Evolutionary conservation across 306 rosid species (phyloP), one percentile per base, ranked within the genome.

Genomic region (Alnus glutinosa): DNA sequence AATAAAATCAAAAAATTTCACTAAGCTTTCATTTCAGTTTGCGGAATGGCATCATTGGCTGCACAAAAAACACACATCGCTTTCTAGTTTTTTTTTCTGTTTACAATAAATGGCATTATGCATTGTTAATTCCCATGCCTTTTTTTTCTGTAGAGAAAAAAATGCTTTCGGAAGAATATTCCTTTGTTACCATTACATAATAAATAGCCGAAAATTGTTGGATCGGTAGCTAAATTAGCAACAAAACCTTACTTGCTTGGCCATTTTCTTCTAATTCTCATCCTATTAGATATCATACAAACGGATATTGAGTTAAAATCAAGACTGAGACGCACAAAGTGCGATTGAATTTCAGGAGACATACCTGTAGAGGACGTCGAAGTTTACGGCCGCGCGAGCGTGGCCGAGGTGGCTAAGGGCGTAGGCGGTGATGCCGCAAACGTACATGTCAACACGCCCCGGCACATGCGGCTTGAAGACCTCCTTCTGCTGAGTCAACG

Each of bases 331-430:
- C 46, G 46, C 16, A 19, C 12, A 68, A 68, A 68, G 7, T 39
- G 36, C 11, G 66, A 28, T 3, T 49, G 52, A 19, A 44, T 7
- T 4, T 10, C 42, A 71, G 16, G 36, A 71, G 9, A 62, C 7
- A 39, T 32, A 90, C 98, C 98, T 90, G 89, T 48, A 93, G 57
- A 95, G 94, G 75, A 95, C 87, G 23, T 95, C 99, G 66, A 91
- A 93, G 48, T 87, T 90, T 83, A 95, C 92, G 28, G 98, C 97
- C 37, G 97, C 97, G 32, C 98, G 96, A 49, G 96, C 99, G 75
- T 95, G 99, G 76, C 98, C 98, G 30, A 94, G 86, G 81, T 94
- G 98, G 84, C 99, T 95, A 77, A 80, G 89, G 63, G 89, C 98
- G 58, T 91, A 95, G 50, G 97, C 91, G 14, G 98, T 95, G 78